These are phyloP conservation scores for Echria macrotheca DNA, from an alignment of 495 filamentous ascomycete species.

Conservation along the genomic window DNA sequence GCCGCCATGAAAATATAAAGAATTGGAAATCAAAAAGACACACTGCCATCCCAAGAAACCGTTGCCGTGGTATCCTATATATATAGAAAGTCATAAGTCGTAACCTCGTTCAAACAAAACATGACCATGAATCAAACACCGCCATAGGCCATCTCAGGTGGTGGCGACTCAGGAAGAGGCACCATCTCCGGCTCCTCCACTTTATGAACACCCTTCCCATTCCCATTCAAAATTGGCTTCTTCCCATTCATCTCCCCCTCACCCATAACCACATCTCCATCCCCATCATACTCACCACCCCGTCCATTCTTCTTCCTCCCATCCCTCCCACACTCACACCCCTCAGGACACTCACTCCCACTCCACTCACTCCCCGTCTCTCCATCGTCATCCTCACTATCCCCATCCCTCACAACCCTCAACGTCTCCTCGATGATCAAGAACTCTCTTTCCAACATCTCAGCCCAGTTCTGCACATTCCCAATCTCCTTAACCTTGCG, in stretches of 20 bases:
- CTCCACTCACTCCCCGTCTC: conserved; percentile 29
- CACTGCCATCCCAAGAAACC: too few species aligned
- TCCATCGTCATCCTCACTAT: conserved; percentile 23
- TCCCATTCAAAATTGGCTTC: neutral
- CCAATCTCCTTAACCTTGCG: conserved; percentile 85
- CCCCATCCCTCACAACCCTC: conserved; percentile 53
- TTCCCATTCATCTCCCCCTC: neutral
- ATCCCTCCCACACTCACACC: conserved; percentile 25
- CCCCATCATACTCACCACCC: too few species aligned
- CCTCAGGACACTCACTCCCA: conserved; percentile 25
- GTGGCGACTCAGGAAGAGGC: conserved; percentile 9
- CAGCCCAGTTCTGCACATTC: conserved; percentile 97
- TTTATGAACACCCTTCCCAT: conserved; percentile 20
- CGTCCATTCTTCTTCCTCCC: conserved; percentile 7
- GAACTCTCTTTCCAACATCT: conserved; percentile 89
- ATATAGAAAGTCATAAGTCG: neutral
- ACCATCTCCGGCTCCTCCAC: conserved; percentile 10
- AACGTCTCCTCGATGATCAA: conserved; percentile 83
- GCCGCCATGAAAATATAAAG: too few species aligned
- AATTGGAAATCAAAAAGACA: too few species aligned
- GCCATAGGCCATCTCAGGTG: too few species aligned
- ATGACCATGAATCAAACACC: neutral
- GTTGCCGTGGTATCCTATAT: too few species aligned
- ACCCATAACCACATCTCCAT: conserved; percentile 18
- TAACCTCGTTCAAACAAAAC: neutral